A percentile compares a stretch with the other conserved stretches of the same genome.
These are phyloP conservation scores for Pestalotiopsis fici DNA, from an alignment of 2,329 filamentous ascomycete genomes.

Conservation along the genomic window DNA sequence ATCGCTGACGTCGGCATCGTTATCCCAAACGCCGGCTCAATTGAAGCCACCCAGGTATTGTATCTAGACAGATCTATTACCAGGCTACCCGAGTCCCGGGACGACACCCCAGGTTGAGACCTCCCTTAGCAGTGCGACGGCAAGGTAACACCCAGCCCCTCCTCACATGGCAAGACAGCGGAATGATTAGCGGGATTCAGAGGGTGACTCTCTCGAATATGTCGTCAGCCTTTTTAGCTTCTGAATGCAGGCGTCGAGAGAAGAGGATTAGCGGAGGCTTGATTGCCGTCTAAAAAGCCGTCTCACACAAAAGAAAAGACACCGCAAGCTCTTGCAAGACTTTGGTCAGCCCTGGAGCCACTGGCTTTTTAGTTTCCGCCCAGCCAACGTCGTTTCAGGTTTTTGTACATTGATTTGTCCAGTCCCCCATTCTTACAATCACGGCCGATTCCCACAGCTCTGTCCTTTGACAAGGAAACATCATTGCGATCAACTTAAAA, in stretches of 20 bases:
- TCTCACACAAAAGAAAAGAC: not conserved
- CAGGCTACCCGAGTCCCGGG: not conserved
- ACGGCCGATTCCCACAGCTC: not conserved
- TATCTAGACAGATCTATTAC: not conserved
- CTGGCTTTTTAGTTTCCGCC: not conserved
- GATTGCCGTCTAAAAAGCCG: not conserved
- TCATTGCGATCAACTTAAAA: not conserved
- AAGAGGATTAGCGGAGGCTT: not conserved
- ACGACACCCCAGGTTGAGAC: not conserved
- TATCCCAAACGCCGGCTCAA: conserved; percentile 5
- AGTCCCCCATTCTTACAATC: not conserved
- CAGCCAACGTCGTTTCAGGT: not conserved
- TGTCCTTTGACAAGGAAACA: not conserved
- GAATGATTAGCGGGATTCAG: not conserved
- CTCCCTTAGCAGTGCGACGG: not conserved
- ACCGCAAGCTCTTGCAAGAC: not conserved
- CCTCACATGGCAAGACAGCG: not conserved
- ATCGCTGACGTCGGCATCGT: not conserved
- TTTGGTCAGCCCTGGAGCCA: not conserved
- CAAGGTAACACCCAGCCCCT: not conserved
- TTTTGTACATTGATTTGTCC: not conserved
- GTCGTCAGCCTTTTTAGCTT: not conserved
- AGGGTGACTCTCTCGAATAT: not conserved
- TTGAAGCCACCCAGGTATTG: not conserved
- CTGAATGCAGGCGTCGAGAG: not conserved